Base-by-base conservation (phyloP, 2,329 filamentous ascomycete genomes). In the Epichloe coenophiala region DNA sequence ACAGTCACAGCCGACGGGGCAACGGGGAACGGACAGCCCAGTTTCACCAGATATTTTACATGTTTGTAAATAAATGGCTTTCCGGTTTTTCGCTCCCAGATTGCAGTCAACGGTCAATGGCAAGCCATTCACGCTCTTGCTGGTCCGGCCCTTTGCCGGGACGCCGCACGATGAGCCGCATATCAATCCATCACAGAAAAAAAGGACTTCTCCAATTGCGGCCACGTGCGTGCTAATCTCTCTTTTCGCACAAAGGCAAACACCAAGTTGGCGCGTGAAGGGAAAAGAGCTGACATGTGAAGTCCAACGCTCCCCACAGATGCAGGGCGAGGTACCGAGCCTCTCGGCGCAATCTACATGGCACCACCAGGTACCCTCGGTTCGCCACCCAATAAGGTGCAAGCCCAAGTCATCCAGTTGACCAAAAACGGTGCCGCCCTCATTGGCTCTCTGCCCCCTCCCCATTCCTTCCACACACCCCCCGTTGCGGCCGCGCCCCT, bases 321-420 rank as follows among this genome's bases (percentile, higher is more conserved):
- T 42, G 40, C 40, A 42, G 17, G 23, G 11, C 19, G 5, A 17
- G 42, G 23, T 33, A 42, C 40, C 27, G 27, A 31, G 27, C 27
- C 27, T 31, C 8, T 31, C 27, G 27, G 8, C 27, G 27, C 27
- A 11, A 1, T 42, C n/a, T 13, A 7, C 6, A 42, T 5, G 40
- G 40, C 40, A 21, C 36, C 5, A 8, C 45, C 33, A 39, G 17
- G 45, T 47, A 39, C 31, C 38, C 9, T 23, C 8, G 15, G 17
- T 7, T 11, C 15, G n/a, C 9, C 9, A 3, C 17, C 51, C 51
- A 53, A 53, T 53, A 4, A 40, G 33, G 21, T 40, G n/a, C 12
- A 5, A n/a, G 21, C 3, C 33, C 47, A 50, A 45, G 51, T 50
- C 51, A 48, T 45, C 51, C 31, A 43, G 39, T 33, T 33, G 39